Conservation (phyloP, 2,329 filamentous ascomycete species). For the Trichoderma harzianum region DNA sequence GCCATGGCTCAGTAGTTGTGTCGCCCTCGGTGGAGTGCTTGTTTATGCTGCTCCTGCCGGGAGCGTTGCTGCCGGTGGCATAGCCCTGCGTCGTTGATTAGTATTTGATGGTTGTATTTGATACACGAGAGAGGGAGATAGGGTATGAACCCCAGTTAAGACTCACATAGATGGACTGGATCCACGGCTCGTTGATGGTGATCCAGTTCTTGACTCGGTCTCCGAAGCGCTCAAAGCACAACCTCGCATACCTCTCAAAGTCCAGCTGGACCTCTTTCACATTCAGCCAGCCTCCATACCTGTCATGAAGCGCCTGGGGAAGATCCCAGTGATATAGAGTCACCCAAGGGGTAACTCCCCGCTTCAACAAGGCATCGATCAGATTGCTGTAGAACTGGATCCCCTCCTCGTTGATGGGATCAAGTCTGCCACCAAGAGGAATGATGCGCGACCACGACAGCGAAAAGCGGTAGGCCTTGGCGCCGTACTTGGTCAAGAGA, state of each 20-base stretch:
- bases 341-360: conserved; percentile 58
- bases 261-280: conserved; percentile 32
- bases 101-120: background rate
- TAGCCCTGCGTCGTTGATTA: conserved; percentile 27
- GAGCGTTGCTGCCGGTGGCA: conserved; percentile 34
- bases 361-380: conserved; percentile 54
- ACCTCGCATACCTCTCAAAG: conserved; percentile 36
- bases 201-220: conserved; percentile 39
- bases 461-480: conserved; percentile 62
- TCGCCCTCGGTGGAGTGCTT: conserved; percentile 24
- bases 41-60: conserved; percentile 28
- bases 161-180: conserved; percentile 35
- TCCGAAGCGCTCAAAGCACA: conserved; percentile 41
- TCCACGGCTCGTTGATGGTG: conserved; percentile 40
- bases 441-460: conserved; percentile 65
- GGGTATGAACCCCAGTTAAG: background rate
- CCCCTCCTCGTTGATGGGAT: conserved; percentile 60
- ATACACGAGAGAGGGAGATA: background rate
- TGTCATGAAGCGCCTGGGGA: conserved; percentile 34
- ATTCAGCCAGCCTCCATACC: conserved; percentile 36
- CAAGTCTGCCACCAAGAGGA: conserved; percentile 59
- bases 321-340: conserved; percentile 65
- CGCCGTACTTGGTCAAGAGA: conserved; percentile 55
- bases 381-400: conserved; percentile 58
- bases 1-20: conserved; percentile 37